A percentile compares a stretch with the other conserved stretches of the same genome.
phyloP scores from a whole-genome alignment of 2,329 filamentous ascomycete species.

The Alternaria atra region DNA sequence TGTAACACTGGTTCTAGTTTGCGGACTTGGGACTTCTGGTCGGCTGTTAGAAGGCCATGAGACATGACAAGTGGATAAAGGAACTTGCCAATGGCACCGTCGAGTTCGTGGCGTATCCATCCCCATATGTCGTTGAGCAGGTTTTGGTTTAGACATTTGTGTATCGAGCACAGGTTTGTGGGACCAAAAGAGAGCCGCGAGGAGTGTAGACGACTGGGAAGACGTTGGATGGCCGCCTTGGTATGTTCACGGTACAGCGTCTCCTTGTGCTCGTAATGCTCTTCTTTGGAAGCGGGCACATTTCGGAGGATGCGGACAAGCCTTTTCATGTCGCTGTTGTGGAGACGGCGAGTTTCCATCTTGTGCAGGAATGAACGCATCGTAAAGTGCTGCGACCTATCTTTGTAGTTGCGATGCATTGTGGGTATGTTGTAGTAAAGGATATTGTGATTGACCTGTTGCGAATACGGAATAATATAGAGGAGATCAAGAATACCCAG shows the following conservation, averaged over 20 bases:
- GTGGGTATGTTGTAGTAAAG: neutral
- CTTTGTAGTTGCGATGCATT: slow-evolving; percentile 1
- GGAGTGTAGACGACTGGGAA: slow-evolving; percentile 35
- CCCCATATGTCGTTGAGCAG: slow-evolving; percentile 35
- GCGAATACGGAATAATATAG: slow-evolving; percentile 7
- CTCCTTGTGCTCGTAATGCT: slow-evolving; percentile 2
- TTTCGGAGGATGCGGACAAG: slow-evolving; percentile 32
- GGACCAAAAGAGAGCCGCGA: slow-evolving; percentile 20
- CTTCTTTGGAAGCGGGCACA: slow-evolving; percentile 10
- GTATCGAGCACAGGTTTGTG: slow-evolving; percentile 32
- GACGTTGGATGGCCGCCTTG: slow-evolving; percentile 25
- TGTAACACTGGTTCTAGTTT: slow-evolving; percentile 41
- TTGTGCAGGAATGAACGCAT: slow-evolving; percentile 19
- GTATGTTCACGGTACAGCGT: slow-evolving; percentile 15
- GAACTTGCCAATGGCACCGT: slow-evolving; percentile 33
- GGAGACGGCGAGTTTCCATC: slow-evolving; percentile 28
- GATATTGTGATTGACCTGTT: neutral
- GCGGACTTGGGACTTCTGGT: slow-evolving; percentile 28
- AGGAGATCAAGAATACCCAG: slow-evolving; percentile 3
- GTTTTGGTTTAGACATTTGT: slow-evolving; percentile 32
- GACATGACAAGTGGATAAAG: slow-evolving; percentile 38
- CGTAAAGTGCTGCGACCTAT: neutral
- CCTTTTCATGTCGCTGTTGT: slow-evolving; percentile 35
- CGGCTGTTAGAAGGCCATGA: slow-evolving; percentile 17
- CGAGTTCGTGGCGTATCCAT: slow-evolving; percentile 36